Evolutionary conservation across 371 early-diverging fungal species (phyloP).

Genomic region (Saksenaea vasiformis): DNA sequence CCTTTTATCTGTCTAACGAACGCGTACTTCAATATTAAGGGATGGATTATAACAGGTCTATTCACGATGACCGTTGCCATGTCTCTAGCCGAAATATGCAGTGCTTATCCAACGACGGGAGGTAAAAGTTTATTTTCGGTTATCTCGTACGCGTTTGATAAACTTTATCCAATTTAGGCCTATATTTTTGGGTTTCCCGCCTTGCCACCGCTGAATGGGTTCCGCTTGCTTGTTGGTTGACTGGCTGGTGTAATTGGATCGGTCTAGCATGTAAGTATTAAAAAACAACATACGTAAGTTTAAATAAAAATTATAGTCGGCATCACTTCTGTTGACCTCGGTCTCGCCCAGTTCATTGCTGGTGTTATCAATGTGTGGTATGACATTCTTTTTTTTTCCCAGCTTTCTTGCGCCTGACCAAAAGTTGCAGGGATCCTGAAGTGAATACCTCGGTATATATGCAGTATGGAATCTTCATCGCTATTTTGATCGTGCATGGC

Average conservation of each 20-base stretch:
- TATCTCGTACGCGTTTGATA: background rate
- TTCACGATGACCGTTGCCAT: slow-evolving; percentile 66
- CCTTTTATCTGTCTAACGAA: too few relatives aligned
- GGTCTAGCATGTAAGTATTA: slow-evolving; percentile 33
- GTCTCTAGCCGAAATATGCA: slow-evolving; percentile 76
- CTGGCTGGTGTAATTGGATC: slow-evolving; percentile 68
- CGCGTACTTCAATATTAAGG: too few relatives aligned
- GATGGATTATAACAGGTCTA: slow-evolving; percentile 62
- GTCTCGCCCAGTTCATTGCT: slow-evolving; percentile 59
- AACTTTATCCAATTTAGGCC: slow-evolving; percentile 15
- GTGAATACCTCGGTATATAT: slow-evolving; percentile 42
- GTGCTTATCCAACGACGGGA: slow-evolving; percentile 73
- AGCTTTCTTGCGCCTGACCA: slow-evolving; percentile 12
- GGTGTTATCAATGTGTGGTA: slow-evolving; percentile 53
- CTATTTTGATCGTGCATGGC: slow-evolving; percentile 48
- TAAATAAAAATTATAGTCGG: slow-evolving; percentile 30
- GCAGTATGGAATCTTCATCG: slow-evolving; percentile 54
- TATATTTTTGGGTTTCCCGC: slow-evolving; percentile 69
- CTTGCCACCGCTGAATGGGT: slow-evolving; percentile 59
- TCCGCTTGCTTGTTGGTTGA: slow-evolving; percentile 64
- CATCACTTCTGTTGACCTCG: slow-evolving; percentile 53
- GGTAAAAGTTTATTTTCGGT: slow-evolving; percentile 29
- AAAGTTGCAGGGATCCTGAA: slow-evolving; percentile 29
- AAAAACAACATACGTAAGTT: background rate
- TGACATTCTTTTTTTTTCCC: background rate